These are phyloP conservation scores for Brasilioporus rufonigricans DNA, from an alignment of 768 basidiomycete genomes.

Conservation along the genomic window DNA sequence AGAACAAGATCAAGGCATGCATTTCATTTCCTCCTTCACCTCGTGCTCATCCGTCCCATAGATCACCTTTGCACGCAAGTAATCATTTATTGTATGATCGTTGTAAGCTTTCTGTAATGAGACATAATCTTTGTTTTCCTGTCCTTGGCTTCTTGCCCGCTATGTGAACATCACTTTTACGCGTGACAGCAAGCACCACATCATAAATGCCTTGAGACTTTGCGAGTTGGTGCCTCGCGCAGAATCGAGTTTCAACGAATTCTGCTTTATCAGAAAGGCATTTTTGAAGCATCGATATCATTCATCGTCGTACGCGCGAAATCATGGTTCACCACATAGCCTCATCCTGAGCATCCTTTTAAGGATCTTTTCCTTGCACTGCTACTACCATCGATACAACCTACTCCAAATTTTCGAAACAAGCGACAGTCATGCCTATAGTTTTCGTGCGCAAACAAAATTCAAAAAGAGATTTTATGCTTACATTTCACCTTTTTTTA, in stretches of 20 bases:
- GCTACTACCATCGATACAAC: slow-evolving; percentile 9
- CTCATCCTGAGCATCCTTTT: background rate
- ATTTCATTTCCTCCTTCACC: background rate
- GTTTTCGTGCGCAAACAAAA: slow-evolving; percentile 19
- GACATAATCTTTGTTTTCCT: slow-evolving; percentile 23
- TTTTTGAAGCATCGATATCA: slow-evolving; percentile 4
- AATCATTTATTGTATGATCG: slow-evolving; percentile 32
- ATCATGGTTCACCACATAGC: background rate
- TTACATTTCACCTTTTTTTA: slow-evolving; percentile 1
- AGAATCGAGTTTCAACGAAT: slow-evolving; percentile 2
- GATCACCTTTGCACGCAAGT: slow-evolving; percentile 79
- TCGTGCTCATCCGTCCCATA: slow-evolving; percentile 26
- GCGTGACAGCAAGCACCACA: slow-evolving; percentile 26
- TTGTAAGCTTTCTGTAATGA: slow-evolving; percentile 31
- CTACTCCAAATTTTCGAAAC: slow-evolving; percentile 5
- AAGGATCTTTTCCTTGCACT: slow-evolving; percentile 3
- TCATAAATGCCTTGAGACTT: slow-evolving; percentile 21
- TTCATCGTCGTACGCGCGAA: slow-evolving; percentile 5
- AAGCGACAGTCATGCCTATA: slow-evolving; percentile 12
- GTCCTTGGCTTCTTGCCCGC: slow-evolving; percentile 12
- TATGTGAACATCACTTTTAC: slow-evolving; percentile 24
- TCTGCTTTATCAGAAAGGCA: slow-evolving; percentile 6
- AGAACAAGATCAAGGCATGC: slow-evolving; percentile 95
- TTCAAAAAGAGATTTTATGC: background rate
- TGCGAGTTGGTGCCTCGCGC: slow-evolving; percentile 26